Base-by-base conservation (phyloP, 2,329 filamentous ascomycete genomes). In the Stemphylium lycopersici region DNA sequence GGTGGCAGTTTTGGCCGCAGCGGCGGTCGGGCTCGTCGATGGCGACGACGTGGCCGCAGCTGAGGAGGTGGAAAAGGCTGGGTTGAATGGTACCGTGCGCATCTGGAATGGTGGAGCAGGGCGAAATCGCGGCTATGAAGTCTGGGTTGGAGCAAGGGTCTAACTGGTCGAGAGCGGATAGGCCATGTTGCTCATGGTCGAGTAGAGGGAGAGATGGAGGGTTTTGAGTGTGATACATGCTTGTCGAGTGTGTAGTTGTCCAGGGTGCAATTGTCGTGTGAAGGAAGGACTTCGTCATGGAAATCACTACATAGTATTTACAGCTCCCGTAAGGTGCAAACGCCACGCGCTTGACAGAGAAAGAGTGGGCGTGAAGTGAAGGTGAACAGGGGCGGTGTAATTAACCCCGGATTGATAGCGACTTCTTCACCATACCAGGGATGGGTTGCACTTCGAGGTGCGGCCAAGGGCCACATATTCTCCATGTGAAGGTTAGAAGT, bases 41-140 rank as follows among this genome's bases (percentile, higher is more conserved):
- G 15, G 26, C 48, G n/a, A 62, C 52, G 12, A 65, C 43, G 24
- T 67, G 64, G 8, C 64, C 64, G 47, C 62, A 67, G 15, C 24
- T n/a, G 13, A 67, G 56, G 33, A 64, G 48, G 26, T 67, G 64
- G 26, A 61, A 54, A 2, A 42, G 37, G 20, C 29, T 26, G 2
- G 36, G 26, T 5, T 34, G 20, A 0, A 6, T 13, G 13, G 13
- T 3, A 3, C 13, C 32, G 31, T 24, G 18, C 4, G 12, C 6
- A 22, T 20, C 11, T 3, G 13, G 20, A 0, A 15, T 33, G 16
- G 42, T 22, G 6, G 37, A 46, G 41, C 58, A 59, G 4, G 53
- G 51, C 10, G 52, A 20, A 32, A 63, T 38, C 2, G 12, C 4
- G 2, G 4, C 24, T 4, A 41, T 10, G 18, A n/a, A 4, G 24